Evolutionary conservation across 805 yeast species (phyloP).

Genomic region (Limtongozyma cylindracea): DNA sequence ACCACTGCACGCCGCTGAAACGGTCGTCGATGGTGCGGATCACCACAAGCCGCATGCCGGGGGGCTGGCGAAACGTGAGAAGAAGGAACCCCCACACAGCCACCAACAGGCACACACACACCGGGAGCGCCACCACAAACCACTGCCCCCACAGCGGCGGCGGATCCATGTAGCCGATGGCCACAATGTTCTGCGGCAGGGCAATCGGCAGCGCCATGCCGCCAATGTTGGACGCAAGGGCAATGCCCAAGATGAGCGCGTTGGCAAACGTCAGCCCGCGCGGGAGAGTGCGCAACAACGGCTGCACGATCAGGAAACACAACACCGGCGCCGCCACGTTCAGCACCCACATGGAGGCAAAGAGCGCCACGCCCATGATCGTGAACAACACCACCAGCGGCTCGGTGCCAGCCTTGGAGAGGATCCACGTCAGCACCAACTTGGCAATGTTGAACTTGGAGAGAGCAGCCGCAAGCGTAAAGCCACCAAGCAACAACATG

Average conservation of each 20-base stretch:
- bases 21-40: constrained; percentile 19
- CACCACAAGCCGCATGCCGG: constrained; percentile 20
- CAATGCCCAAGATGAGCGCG: constrained; percentile 19
- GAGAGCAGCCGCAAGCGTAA: constrained; percentile 26
- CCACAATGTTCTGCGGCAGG: constrained; percentile 28
- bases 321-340: constrained; percentile 31
- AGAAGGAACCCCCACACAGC: constrained; percentile 23
- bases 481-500: constrained; percentile 23
- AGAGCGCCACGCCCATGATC: constrained; percentile 22
- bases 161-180: constrained; percentile 24
- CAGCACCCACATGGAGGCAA: constrained; percentile 31
- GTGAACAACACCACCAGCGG: constrained; percentile 21
- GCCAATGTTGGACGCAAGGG: constrained; percentile 23
- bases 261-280: constrained; percentile 13
- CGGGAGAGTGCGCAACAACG: constrained; percentile 17
- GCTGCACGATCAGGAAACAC: constrained; percentile 23
- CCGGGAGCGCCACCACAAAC: constrained; percentile 25
- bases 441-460: constrained; percentile 27
- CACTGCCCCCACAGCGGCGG: constrained; percentile 31
- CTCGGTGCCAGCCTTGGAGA: constrained; percentile 22
- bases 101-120: constrained; percentile 13
- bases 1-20: constrained; percentile 18
- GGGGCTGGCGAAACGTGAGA: constrained; percentile 21
- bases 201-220: constrained; percentile 32
- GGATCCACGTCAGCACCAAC: constrained; percentile 19